Base-by-base conservation (phyloP, 768 basidiomycete species). In the Kwoniella heveanensis region DNA sequence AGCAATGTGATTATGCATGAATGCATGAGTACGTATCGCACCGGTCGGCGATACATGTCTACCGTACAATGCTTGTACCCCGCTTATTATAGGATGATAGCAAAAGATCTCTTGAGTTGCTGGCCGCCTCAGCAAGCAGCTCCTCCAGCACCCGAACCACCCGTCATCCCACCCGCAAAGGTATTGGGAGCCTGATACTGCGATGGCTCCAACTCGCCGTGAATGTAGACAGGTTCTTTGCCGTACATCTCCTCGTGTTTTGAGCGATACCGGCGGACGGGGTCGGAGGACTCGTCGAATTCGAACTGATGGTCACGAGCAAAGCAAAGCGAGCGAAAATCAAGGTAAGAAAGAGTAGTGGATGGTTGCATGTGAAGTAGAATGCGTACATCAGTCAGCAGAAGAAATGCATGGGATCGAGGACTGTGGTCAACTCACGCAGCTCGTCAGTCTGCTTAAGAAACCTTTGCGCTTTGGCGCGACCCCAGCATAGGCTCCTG, bases 201-300 rank as follows among this genome's bases (percentile, higher is more conserved):
- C 37, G 29, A n/a, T 2, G 50, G 50, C 22, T 51, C 50, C 30
- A 51, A 36, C 21, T 60, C 50, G 1, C 49, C 50, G 30, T 60
- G 48, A 21, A 25, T 12, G 12, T 60, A 60, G 2, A 37, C 50
- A 0, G 58, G 58, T 22, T 60, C 25, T 26, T 53, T 51, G 21
- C 58, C 58, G 48, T 51, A 60, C 30, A 60, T 60, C 32, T 49
- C 32, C 29, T 60, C 58, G 50, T 60, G 58, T 29, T 32, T 49
- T 6, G 49, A 37, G n/a, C 58, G 30, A 60, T 60, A 60, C 4
- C 58, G 30, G 17, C 49, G 49, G 6, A 60, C 58, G 3, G 58
- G 58, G 52, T 60, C 58, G 3, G 48, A 51, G 17, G 4, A 22
- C n/a, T 60, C 58, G 29, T 60, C 58, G 36, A 60, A 60, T 37